Conservation (phyloP, 164 flowering plant species). For the Chimonanthus praecox region DNA sequence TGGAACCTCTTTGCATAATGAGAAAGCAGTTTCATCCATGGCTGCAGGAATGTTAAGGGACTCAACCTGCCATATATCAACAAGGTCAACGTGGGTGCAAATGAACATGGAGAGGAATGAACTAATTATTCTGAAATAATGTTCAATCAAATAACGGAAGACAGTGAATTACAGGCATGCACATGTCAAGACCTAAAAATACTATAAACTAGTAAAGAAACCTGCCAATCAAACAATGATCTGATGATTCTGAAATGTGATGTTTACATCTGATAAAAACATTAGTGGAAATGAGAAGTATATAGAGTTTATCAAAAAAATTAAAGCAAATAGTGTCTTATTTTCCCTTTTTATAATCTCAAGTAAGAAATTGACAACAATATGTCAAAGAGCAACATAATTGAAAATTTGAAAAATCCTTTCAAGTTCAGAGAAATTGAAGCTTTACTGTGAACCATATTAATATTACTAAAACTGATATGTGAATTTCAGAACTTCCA, state of each 20-base stretch:
- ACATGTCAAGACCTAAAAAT: neutral
- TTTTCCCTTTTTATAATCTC: no score
- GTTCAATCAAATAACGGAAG: neutral
- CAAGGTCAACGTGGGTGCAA: constrained; percentile 17
- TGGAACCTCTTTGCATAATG: constrained; percentile 81
- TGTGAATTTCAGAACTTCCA: no score
- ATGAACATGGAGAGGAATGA: neutral
- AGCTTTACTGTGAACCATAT: neutral
- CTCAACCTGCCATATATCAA: constrained; percentile 62
- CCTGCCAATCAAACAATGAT: neutral
- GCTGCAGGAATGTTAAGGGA: constrained; percentile 53
- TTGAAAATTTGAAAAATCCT: neutral
- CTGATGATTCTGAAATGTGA: neutral
- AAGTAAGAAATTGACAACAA: neutral
- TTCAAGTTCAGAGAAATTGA: neutral
- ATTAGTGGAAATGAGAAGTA: neutral
- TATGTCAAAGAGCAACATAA: neutral
- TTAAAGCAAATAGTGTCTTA: neutral
- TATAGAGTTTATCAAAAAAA: neutral
- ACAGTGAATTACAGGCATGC: neutral
- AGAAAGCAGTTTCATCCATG: constrained; percentile 61
- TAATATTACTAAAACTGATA: no score
- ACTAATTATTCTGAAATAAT: neutral
- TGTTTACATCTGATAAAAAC: neutral
- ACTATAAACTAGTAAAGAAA: neutral